Percentiles rank a stretch among this genome's conserved stretches.
Evolutionary conservation across 768 basidiomycete species (phyloP).

Genomic region (Crepidotus variabilis): DNA sequence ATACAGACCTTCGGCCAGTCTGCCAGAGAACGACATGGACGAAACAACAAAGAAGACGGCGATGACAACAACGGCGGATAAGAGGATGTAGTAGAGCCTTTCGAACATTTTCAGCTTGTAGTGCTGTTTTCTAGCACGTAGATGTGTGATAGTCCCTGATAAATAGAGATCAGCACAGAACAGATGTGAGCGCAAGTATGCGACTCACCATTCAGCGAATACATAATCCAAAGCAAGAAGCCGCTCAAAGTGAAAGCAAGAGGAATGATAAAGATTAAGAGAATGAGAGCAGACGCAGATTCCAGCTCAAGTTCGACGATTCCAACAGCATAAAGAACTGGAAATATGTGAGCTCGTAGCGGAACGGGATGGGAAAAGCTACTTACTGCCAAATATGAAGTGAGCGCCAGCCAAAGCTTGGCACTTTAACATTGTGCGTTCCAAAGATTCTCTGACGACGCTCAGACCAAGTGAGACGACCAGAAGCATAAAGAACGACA

Average conservation of each 20-base stretch:
- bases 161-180: constrained; percentile 2
- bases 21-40: constrained; percentile 85
- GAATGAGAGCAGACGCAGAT: constrained; percentile 78
- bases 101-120: constrained; percentile 90
- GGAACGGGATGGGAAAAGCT: neutral
- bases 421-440: constrained; percentile 79
- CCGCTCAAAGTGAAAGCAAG: constrained; percentile 93
- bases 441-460: constrained; percentile 87
- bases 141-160: constrained; percentile 82
- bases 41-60: constrained; percentile 91
- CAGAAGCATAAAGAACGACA: constrained; percentile 93
- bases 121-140: constrained; percentile 80
- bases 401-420: constrained; percentile 80
- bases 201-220: constrained; percentile 77
- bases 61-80: constrained; percentile 78
- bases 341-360: constrained; percentile 1
- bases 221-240: constrained; percentile 95
- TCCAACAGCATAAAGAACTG: constrained; percentile 90
- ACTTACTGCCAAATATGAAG: constrained; percentile 90
- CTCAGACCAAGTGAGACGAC: constrained; percentile 91
- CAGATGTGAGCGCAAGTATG: neutral
- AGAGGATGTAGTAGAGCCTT: constrained; percentile 78
- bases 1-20: constrained; percentile 76
- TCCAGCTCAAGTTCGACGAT: constrained; percentile 92
- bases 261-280: constrained; percentile 90